Evolutionary conservation across 2,329 filamentous ascomycete genomes (phyloP), one percentile per base, ranked within the genome.

Genomic region (Sordariomycetes sp.): DNA sequence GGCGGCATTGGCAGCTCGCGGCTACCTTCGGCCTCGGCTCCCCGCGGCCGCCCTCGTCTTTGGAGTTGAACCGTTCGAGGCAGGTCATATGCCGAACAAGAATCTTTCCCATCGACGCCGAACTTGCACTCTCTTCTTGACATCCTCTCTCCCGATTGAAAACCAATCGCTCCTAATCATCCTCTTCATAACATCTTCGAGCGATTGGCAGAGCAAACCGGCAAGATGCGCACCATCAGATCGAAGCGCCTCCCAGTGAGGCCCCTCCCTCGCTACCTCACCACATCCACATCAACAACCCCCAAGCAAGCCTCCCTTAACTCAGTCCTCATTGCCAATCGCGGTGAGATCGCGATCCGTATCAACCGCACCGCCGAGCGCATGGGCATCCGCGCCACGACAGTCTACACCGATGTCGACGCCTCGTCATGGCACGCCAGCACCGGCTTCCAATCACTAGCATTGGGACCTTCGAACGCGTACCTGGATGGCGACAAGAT

Each of bases 401-500:
- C 90, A 0, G 73, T 98, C 39, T 98, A 94, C 61, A 98, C 92
- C 7, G 85, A 94, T 45, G 85, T 90, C 25, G 92, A 98, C 57
- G 80, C 84, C 38, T 69, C 68, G 41, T 82, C 87, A 20, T 92
- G 94, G 59, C 92, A 98, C 65, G 87, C 90, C 21, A 68, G 87
- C 38, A 82, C 82, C 46, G 88, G 86, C 18, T 82, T 85, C 3
- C 84, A 85, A 54, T 80, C 88, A 18, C 75, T 94, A 31, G 87
- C 86, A 42, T 73, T 98, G 9, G 88, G 88, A 16, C 75, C 7
- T 77, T 19, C 86, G 12, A 82, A 82, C 32, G 87, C 83, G 34
- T 98, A 98, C 55, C 78, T 98, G 27, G 90, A 98, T 55, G 88
- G 88, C 37, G 85, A 94, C 49, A 79, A 84, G 42, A 96, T 98